Evolutionary conservation across 1,284 basidiomycete species (phyloP).

Genomic region (Cystobasidium sp.): DNA sequence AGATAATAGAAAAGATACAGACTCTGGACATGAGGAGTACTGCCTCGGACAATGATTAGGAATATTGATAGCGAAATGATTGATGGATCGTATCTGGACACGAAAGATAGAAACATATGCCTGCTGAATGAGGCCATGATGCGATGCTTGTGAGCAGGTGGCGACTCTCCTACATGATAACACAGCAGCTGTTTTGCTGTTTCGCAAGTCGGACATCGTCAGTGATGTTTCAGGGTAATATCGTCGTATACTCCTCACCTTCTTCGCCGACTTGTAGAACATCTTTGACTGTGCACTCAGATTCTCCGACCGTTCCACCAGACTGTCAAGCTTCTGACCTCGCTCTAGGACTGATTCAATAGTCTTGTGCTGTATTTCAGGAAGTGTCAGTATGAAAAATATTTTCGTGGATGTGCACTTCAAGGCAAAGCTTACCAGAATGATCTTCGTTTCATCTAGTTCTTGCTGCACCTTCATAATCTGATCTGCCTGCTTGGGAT

Average conservation of each 20-base stretch:
- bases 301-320: constrained; percentile 92
- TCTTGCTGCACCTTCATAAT: constrained; percentile 99
- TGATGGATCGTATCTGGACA: background rate
- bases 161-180: constrained; percentile 58
- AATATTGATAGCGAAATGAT: background rate
- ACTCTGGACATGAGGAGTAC: background rate
- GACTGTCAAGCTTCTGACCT: constrained; percentile 95
- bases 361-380: constrained; percentile 81
- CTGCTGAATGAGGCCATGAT: too few species aligned
- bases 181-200: constrained; percentile 73
- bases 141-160: background rate
- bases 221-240: background rate
- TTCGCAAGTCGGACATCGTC: constrained; percentile 33
- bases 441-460: constrained; percentile 98
- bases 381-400: background rate
- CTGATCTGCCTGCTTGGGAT: constrained; percentile 95
- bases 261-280: constrained; percentile 93
- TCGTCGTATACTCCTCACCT: constrained; percentile 61
- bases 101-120: background rate
- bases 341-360: constrained; percentile 96
- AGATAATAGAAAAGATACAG: constrained; percentile 4
- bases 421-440: constrained; percentile 68
- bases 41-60: background rate
- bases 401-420: background rate
- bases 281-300: constrained; percentile 66